These are phyloP conservation scores for Mychonastes homosphaera DNA, from an alignment of 139 green algal genomes.

Conservation along the genomic window DNA sequence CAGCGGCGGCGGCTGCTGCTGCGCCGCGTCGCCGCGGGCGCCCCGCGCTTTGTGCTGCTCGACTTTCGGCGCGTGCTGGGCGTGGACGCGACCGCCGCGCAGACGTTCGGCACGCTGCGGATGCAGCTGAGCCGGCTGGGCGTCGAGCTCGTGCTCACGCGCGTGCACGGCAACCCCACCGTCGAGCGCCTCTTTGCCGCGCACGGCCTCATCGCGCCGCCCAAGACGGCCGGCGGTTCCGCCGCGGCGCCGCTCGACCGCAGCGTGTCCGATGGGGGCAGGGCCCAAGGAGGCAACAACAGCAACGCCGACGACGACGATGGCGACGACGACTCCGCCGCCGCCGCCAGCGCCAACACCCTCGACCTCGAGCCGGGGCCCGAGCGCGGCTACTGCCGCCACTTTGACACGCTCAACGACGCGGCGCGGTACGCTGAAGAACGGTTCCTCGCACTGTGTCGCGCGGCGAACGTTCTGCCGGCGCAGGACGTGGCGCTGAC, in stretches of 20 bases:
- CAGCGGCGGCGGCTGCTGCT: neutral
- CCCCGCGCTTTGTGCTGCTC: constrained; percentile 43
- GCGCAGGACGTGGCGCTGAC: constrained; percentile 10
- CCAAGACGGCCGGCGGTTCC: too few relatives aligned
- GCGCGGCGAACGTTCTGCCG: constrained; percentile 23
- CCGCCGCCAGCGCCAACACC: constrained; percentile 32
- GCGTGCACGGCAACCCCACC: constrained; percentile 21
- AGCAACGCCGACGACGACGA: too few relatives aligned
- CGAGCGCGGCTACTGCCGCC: constrained; percentile 16
- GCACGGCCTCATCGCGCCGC: constrained; percentile 35
- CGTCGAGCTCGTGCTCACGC: constrained; percentile 47
- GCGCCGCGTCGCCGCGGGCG: neutral
- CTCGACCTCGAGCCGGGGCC: constrained; percentile 33
- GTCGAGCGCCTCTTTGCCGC: constrained; percentile 37
- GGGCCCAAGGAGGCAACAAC: too few relatives aligned
- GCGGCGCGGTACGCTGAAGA: constrained; percentile 41
- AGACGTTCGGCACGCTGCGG: constrained; percentile 52
- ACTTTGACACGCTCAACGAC: constrained; percentile 42
- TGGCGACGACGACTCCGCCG: neutral
- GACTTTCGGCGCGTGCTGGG: constrained; percentile 58
- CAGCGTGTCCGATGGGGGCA: too few relatives aligned
- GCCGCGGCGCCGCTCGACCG: too few relatives aligned
- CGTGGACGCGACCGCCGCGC: constrained; percentile 61
- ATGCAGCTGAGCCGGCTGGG: constrained; percentile 25
- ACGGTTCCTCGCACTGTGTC: neutral